Evolutionary conservation across 306 rosid genomes (phyloP).

Genomic region (apple (Malus domestica)): DNA sequence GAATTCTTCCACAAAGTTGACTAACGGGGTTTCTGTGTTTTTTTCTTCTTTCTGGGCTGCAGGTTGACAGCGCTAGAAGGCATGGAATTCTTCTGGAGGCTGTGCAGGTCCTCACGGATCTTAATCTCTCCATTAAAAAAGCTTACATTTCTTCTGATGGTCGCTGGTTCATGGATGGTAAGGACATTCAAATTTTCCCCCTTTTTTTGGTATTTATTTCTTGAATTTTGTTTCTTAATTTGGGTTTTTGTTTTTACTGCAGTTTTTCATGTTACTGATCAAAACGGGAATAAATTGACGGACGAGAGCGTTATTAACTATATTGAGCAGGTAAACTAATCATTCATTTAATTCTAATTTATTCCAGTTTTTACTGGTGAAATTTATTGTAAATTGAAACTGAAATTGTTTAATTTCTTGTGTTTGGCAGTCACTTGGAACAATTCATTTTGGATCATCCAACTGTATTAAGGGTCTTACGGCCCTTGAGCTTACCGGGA

Average conservation of each 20-base stretch:
- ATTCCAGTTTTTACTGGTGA: background rate
- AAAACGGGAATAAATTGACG: slow-evolving; percentile 66
- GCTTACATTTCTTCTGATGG: slow-evolving; percentile 95
- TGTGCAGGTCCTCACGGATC: slow-evolving; percentile 76
- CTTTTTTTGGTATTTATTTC: background rate
- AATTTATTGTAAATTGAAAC: background rate
- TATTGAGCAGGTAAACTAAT: slow-evolving; percentile 67
- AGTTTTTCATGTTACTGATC: slow-evolving; percentile 92
- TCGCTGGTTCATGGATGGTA: slow-evolving; percentile 98
- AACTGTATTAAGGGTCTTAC: slow-evolving; percentile 46
- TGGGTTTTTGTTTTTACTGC: slow-evolving; percentile 16
- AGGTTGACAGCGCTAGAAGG: slow-evolving; percentile 93
- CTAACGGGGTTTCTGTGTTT: background rate
- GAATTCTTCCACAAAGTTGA: background rate
- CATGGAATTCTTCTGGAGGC: slow-evolving; percentile 85
- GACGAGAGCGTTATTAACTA: slow-evolving; percentile 65
- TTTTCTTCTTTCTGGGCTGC: slow-evolving; percentile 5
- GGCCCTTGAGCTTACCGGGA: slow-evolving; percentile 72
- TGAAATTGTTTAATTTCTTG: slow-evolving; percentile 1
- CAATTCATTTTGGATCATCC: slow-evolving; percentile 42
- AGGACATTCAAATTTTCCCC: background rate
- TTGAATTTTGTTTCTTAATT: background rate
- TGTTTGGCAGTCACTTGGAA: slow-evolving; percentile 55
- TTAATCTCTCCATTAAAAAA: slow-evolving; percentile 71
- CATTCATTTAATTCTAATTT: background rate